Evolutionary conservation across 257 asterid genomes (phyloP).

Genomic region (Jacaranda copaia): DNA sequence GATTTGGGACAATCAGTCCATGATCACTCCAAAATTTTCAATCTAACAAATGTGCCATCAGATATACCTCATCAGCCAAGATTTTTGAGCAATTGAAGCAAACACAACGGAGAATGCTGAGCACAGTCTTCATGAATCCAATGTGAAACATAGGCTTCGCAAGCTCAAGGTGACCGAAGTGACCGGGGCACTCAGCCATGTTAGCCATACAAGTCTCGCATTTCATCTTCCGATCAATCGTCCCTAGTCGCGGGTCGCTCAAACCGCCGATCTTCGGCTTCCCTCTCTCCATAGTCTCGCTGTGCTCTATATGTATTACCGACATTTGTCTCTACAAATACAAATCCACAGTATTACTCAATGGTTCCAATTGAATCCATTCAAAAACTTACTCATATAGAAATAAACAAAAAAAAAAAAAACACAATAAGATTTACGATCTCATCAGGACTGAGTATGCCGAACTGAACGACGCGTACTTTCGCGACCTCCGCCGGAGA

Average conservation of each 20-base stretch:
- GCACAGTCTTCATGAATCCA: conserved; percentile 93
- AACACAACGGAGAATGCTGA: conserved; percentile 83
- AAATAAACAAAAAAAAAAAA: not conserved
- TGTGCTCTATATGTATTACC: conserved; percentile 94
- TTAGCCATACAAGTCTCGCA: conserved; percentile 98
- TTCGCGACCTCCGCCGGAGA: conserved; percentile 98
- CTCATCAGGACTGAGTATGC: conserved; percentile 94
- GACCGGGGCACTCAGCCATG: conserved; percentile 99
- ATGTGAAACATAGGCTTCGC: conserved; percentile 98
- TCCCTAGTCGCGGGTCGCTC: conserved; percentile 90
- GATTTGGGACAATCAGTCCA: not conserved
- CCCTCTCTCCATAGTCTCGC: conserved; percentile 96
- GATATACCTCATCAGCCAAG: conserved; percentile 82
- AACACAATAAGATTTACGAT: conserved; percentile 56
- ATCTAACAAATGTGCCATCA: conserved; percentile 23
- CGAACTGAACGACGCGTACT: conserved; percentile 87
- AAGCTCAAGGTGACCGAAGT: conserved; percentile 96
- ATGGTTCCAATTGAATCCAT: conserved; percentile 6
- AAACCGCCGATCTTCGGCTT: conserved; percentile 94
- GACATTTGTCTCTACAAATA: conserved; percentile 95
- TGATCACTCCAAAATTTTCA: conserved; percentile 11
- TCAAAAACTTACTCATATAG: conserved; percentile 7
- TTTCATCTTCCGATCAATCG: conserved; percentile 93
- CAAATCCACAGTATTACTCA: conserved; percentile 12
- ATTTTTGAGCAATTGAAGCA: conserved; percentile 99